These are phyloP conservation scores for Cladophialophora bantiana DNA, from an alignment of 2,329 filamentous ascomycete genomes.

Conservation along the genomic window DNA sequence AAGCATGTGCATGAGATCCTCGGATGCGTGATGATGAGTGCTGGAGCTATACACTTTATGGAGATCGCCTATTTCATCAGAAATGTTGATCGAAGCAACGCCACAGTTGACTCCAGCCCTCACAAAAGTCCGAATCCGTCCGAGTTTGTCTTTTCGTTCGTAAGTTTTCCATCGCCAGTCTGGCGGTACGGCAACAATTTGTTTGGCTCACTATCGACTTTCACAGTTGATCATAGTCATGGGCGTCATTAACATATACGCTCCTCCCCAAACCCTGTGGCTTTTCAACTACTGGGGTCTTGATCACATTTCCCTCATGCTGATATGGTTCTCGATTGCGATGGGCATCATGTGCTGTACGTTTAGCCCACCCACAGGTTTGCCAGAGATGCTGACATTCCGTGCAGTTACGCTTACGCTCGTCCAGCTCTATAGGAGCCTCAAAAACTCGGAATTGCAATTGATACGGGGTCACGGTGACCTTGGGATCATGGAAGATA, in stretches of 20 bases:
- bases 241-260: background rate
- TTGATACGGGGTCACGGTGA: background rate
- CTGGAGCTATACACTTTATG: background rate
- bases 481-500: background rate
- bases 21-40: background rate
- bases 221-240: background rate
- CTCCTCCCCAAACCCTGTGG: background rate
- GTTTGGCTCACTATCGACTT: background rate
- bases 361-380: background rate
- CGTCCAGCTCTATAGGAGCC: background rate
- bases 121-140: background rate
- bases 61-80: background rate
- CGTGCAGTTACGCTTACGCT: background rate
- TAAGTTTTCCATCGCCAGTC: background rate
- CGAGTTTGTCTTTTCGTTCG: background rate
- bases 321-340: background rate
- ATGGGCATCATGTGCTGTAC: background rate
- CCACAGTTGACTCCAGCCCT: background rate
- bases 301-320: background rate
- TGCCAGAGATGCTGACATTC: background rate
- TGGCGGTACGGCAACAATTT: background rate
- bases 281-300: background rate
- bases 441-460: background rate
- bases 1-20: slow-evolving; percentile 3
- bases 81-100: background rate